These are phyloP conservation scores for Cyclostephanos tholiformis DNA, from an alignment of 108 stramenopile genomes.

Conservation along the genomic window DNA sequence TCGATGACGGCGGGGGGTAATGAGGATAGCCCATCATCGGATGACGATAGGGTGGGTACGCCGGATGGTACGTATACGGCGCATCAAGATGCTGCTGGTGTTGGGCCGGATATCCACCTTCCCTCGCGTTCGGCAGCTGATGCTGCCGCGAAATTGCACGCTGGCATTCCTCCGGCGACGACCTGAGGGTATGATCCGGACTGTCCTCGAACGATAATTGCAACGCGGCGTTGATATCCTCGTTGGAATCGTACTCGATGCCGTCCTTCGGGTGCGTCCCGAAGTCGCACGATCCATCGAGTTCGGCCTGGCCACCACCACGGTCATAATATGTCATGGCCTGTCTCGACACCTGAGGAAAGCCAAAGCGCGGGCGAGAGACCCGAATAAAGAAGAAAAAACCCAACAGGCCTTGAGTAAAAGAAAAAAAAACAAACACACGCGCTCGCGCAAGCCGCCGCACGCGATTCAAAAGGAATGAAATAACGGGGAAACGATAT, in stretches of 20 bases:
- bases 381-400: too few species aligned
- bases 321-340: background rate
- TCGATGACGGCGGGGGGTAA: slow-evolving; percentile 9
- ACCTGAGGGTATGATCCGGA: slow-evolving; percentile 5
- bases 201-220: slow-evolving; percentile 47
- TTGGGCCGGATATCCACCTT: background rate
- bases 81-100: background rate
- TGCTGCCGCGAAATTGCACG: background rate
- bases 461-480: background rate
- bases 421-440: too few species aligned
- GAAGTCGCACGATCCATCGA: background rate
- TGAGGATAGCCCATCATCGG: slow-evolving; percentile 23
- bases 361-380: background rate
- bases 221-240: slow-evolving; percentile 37
- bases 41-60: slow-evolving; percentile 17
- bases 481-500: too few species aligned
- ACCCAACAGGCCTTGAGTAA: too few species aligned
- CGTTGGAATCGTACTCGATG: slow-evolving; percentile 30
- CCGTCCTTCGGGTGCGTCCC: slow-evolving; percentile 1
- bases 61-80: slow-evolving; percentile 25
- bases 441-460: too few species aligned
- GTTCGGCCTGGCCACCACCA: background rate
- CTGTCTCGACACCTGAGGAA: slow-evolving; percentile 1
- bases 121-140: slow-evolving; percentile 10
- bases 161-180: background rate